Conservation (phyloP, 331 rosid species). For the Erythrophleum ivorense region DNA sequence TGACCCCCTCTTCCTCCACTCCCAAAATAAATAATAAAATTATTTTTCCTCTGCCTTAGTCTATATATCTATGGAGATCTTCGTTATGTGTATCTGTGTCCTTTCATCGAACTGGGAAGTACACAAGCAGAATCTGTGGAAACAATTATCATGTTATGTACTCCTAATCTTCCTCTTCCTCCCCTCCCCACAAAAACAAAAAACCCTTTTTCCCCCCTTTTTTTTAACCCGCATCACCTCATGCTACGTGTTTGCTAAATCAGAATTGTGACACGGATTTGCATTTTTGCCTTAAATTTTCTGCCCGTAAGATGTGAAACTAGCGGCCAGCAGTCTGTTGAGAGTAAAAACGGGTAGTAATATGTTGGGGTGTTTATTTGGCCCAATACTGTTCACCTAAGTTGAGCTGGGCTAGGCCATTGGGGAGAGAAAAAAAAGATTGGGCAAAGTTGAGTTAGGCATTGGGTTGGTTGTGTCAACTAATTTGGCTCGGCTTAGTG, state of each 20-base stretch:
- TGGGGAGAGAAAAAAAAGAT: too few species aligned
- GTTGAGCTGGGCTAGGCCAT: too few species aligned
- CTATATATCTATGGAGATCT: not conserved
- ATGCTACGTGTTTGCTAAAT: not conserved
- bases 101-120: conserved; percentile 4
- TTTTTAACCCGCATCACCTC: too few species aligned
- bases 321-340: too few species aligned
- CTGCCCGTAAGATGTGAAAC: too few species aligned
- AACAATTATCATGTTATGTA: not conserved
- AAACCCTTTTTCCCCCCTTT: not conserved
- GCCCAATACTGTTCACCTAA: too few species aligned
- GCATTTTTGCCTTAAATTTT: not conserved
- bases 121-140: not conserved
- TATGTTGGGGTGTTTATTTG: too few species aligned
- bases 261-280: not conserved
- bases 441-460: too few species aligned
- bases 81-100: conserved; percentile 23
- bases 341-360: too few species aligned
- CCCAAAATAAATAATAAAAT: not conserved
- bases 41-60: not conserved
- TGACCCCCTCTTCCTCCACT: not conserved
- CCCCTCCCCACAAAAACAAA: not conserved
- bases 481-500: too few species aligned
- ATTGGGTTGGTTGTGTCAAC: too few species aligned
- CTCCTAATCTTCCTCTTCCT: not conserved